phyloP scores from a whole-genome alignment of 805 yeast species.

The Candida parachauliodes region DNA sequence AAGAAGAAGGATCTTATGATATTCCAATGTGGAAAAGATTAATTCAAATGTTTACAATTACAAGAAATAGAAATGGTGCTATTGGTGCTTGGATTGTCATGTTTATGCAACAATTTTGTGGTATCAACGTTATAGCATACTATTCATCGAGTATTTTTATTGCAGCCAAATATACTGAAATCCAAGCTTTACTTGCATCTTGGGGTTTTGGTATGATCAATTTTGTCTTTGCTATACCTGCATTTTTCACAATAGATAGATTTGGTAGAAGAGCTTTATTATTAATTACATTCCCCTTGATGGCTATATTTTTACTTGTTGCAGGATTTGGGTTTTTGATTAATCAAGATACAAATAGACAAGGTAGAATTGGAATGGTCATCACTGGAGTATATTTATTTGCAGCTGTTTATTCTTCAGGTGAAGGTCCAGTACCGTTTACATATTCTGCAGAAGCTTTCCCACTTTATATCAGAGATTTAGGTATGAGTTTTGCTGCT shows the following conservation, averaged over 20 bases:
- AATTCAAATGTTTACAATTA: conserved; percentile 59
- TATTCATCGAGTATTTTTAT: conserved; percentile 75
- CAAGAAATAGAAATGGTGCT: conserved; percentile 83
- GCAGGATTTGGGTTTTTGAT: conserved; percentile 75
- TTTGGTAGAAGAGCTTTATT: conserved; percentile 68
- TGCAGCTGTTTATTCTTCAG: conserved; percentile 72
- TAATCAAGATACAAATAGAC: conserved; percentile 23
- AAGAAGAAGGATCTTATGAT: conserved; percentile 56
- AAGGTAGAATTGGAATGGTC: conserved; percentile 57
- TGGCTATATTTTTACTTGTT: conserved; percentile 56
- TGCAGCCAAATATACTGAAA: conserved; percentile 59
- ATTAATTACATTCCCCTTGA: conserved; percentile 58
- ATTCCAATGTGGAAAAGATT: conserved; percentile 45
- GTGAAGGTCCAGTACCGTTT: conserved; percentile 89
- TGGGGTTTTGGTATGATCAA: conserved; percentile 85
- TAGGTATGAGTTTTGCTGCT: conserved; percentile 78
- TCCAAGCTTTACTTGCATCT: conserved; percentile 69
- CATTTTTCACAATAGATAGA: conserved; percentile 72
- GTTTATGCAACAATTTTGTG: conserved; percentile 91
- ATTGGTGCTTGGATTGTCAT: conserved; percentile 77
- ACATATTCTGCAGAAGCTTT: conserved; percentile 82
- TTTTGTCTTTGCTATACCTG: conserved; percentile 79
- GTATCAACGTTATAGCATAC: conserved; percentile 83
- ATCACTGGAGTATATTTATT: conserved; percentile 57
- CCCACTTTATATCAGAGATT: conserved; percentile 73